These are phyloP conservation scores for Xylaria castorea DNA, from an alignment of 495 filamentous ascomycete species.

Conservation along the genomic window DNA sequence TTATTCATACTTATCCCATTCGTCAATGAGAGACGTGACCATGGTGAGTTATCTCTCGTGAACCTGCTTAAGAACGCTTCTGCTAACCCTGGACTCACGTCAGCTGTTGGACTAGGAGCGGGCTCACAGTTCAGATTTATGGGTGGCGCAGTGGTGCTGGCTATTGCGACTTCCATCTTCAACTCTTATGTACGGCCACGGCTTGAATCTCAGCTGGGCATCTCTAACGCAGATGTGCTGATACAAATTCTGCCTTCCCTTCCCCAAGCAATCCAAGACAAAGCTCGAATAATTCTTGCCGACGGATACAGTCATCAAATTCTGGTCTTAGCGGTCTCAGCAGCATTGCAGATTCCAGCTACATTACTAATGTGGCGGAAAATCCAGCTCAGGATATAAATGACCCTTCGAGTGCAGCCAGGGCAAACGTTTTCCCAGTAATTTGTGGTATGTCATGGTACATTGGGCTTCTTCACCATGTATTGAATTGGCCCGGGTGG, in stretches of 20 bases:
- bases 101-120: constrained; percentile 31
- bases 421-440: too few relatives aligned
- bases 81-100: neutral
- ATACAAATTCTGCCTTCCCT: constrained; percentile 10
- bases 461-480: too few relatives aligned
- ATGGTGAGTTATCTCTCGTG: too few relatives aligned
- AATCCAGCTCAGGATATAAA: constrained; percentile 23
- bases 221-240: neutral
- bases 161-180: constrained; percentile 32
- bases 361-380: constrained; percentile 32
- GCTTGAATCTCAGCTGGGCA: constrained; percentile 13
- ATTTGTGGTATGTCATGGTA: too few relatives aligned
- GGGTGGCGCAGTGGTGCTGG: constrained; percentile 26
- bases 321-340: constrained; percentile 30
- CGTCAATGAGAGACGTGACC: constrained; percentile 19
- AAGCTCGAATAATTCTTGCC: constrained; percentile 9
- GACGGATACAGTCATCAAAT: constrained; percentile 33
- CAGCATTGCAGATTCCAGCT: constrained; percentile 31
- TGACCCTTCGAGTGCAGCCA: too few relatives aligned
- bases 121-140: constrained; percentile 31
- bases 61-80: too few relatives aligned
- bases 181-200: constrained; percentile 28
- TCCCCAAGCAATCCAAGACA: neutral
- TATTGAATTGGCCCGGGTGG: too few relatives aligned
- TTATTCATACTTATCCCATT: constrained; percentile 29